Percentiles rank a stretch among this genome's conserved stretches.
Evolutionary conservation across 2,329 filamentous ascomycete species (phyloP).

Genomic region (Pseudogymnoascus verrucosus): DNA sequence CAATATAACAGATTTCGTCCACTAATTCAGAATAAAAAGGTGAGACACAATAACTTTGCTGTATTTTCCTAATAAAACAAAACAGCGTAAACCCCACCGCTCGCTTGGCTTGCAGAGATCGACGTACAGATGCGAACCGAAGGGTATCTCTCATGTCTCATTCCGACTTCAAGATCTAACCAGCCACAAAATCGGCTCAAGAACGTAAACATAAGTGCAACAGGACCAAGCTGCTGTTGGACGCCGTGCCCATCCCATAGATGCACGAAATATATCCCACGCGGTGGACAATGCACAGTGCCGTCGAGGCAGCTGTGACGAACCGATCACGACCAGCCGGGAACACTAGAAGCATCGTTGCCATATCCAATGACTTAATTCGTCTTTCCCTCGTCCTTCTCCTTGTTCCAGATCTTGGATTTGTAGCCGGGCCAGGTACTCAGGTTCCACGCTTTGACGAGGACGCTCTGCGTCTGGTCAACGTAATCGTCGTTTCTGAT

Average conservation of each 20-base stretch:
- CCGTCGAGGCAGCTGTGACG: background rate
- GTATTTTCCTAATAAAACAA: background rate
- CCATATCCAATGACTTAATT: slow-evolving; percentile 19
- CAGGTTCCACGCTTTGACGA: slow-evolving; percentile 60
- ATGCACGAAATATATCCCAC: background rate
- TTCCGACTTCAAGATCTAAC: background rate
- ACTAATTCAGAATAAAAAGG: background rate
- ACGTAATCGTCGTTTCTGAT: slow-evolving; percentile 62
- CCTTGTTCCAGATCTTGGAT: slow-evolving; percentile 31
- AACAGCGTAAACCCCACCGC: background rate
- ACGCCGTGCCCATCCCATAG: background rate
- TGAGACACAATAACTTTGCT: background rate
- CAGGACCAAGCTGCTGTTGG: background rate
- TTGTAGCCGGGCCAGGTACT: slow-evolving; percentile 29
- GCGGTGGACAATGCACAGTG: background rate
- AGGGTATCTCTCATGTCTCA: background rate
- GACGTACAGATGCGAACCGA: background rate
- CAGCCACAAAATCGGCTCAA: slow-evolving; percentile 6
- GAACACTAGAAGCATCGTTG: background rate
- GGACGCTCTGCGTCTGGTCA: slow-evolving; percentile 62
- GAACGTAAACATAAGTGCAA: background rate
- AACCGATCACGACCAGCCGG: background rate
- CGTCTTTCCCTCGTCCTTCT: slow-evolving; percentile 25
- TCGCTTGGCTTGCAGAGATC: background rate
- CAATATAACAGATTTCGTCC: background rate